Conservation (phyloP, 306 rosid genomes). For the Urtica urens region DNA sequence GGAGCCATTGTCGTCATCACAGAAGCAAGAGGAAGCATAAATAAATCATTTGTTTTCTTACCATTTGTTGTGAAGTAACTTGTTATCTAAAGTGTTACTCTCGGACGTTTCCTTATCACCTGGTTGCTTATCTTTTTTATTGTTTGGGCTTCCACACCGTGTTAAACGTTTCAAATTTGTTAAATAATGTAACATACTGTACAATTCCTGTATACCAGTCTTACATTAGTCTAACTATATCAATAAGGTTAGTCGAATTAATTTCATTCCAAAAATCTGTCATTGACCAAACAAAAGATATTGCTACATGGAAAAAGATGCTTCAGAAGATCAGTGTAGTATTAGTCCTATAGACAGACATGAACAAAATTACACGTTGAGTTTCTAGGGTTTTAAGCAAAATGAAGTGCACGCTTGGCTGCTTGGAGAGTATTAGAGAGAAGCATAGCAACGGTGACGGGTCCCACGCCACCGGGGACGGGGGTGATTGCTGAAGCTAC, state of each 20-base stretch:
- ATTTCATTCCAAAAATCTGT: no score
- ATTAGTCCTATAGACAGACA: no score
- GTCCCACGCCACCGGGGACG: constrained; percentile 94
- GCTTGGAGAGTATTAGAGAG: constrained; percentile 62
- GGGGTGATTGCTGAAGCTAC: constrained; percentile 74
- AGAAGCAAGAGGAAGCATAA: constrained; percentile 22
- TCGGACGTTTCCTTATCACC: not conserved
- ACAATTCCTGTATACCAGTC: not conserved
- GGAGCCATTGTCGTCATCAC: constrained; percentile 35
- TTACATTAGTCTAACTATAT: no score
- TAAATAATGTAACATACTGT: not conserved
- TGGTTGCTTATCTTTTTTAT: not conserved
- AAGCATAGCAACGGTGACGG: constrained; percentile 87
- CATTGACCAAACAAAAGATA: no score
- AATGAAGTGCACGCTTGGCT: constrained; percentile 50
- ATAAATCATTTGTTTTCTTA: not conserved
- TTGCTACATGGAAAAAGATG: no score
- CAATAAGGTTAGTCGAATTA: no score
- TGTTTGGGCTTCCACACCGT: not conserved
- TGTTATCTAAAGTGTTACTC: not conserved
- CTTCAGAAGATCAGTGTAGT: no score
- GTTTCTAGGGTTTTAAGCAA: constrained; percentile 22
- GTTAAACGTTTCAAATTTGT: not conserved
- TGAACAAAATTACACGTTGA: not conserved
- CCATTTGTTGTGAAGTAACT: not conserved